A percentile compares a stretch with the other conserved stretches of the same genome.
Evolutionary conservation across 495 filamentous ascomycete genomes (phyloP).

Genomic region (Podospora australis): DNA sequence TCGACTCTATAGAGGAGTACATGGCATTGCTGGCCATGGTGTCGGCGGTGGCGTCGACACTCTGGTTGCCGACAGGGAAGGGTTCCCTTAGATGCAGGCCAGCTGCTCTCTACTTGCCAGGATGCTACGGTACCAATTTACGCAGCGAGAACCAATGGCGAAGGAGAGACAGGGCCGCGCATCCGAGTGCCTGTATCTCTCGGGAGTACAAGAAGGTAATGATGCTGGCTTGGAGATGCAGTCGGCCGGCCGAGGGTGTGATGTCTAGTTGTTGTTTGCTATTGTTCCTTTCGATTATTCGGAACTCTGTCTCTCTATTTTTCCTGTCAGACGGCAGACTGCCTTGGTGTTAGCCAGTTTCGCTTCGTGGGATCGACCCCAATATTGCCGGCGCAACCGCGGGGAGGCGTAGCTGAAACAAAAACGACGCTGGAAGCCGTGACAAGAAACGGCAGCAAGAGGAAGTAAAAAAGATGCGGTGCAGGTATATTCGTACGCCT

Average conservation of each 20-base stretch:
- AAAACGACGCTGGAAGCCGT: constrained; percentile 10
- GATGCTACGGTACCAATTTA: constrained; percentile 2
- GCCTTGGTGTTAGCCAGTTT: constrained; percentile 10
- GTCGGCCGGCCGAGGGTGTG: not conserved
- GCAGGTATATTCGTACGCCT: too few species aligned
- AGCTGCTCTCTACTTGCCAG: constrained; percentile 13
- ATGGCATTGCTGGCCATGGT: constrained; percentile 18
- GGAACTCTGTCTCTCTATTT: not conserved
- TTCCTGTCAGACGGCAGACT: not conserved
- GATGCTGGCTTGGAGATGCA: constrained; percentile 3
- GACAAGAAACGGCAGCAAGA: not conserved
- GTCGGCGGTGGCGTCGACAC: constrained; percentile 5
- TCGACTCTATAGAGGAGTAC: constrained; percentile 23
- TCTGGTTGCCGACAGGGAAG: constrained; percentile 5
- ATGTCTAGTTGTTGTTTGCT: constrained; percentile 2
- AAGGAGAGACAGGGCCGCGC: constrained; percentile 6
- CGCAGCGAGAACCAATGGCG: constrained; percentile 3
- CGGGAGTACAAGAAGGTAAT: constrained; percentile 3
- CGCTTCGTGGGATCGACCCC: constrained; percentile 4
- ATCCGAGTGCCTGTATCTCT: constrained; percentile 5
- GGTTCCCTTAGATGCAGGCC: constrained; percentile 11
- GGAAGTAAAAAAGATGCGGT: not conserved
- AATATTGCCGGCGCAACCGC: constrained; percentile 3
- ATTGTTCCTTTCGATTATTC: too few species aligned
- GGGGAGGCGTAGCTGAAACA: constrained; percentile 14